Evolutionary conservation across 371 early-diverging fungal species (phyloP).

Genomic region (Zychaea mexicana): DNA sequence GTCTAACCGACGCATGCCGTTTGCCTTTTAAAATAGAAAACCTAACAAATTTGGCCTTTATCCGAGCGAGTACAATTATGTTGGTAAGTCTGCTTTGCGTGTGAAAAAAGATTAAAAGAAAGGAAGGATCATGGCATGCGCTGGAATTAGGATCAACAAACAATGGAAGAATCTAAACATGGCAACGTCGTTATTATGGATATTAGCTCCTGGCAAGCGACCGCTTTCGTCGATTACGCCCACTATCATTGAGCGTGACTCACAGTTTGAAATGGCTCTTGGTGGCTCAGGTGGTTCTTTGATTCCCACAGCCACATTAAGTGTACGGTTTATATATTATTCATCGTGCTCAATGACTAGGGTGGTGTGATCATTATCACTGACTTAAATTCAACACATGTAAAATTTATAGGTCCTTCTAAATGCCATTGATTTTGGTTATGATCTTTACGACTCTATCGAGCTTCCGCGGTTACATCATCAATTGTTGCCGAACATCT

Average conservation of each 20-base stretch:
- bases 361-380: background rate
- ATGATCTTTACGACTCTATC: constrained; percentile 75
- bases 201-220: constrained; percentile 79
- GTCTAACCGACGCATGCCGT: background rate
- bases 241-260: constrained; percentile 77
- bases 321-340: constrained; percentile 53
- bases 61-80: constrained; percentile 85
- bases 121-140: background rate
- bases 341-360: background rate
- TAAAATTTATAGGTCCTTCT: constrained; percentile 59
- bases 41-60: constrained; percentile 86
- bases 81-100: constrained; percentile 43
- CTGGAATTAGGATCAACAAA: background rate
- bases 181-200: background rate
- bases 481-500: constrained; percentile 85
- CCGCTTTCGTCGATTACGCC: constrained; percentile 94
- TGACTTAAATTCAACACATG: background rate
- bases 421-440: constrained; percentile 72
- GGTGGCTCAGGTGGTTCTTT: constrained; percentile 97
- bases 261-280: constrained; percentile 71
- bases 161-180: background rate
- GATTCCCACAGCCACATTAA: constrained; percentile 87
- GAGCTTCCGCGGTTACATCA: constrained; percentile 88
- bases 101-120: background rate
- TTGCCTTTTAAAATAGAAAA: constrained; percentile 19